A percentile compares a stretch with the other conserved stretches of the same genome.
Evolutionary conservation across 2,329 filamentous ascomycete species (phyloP).

Genomic region (Monosporascus sp.): DNA sequence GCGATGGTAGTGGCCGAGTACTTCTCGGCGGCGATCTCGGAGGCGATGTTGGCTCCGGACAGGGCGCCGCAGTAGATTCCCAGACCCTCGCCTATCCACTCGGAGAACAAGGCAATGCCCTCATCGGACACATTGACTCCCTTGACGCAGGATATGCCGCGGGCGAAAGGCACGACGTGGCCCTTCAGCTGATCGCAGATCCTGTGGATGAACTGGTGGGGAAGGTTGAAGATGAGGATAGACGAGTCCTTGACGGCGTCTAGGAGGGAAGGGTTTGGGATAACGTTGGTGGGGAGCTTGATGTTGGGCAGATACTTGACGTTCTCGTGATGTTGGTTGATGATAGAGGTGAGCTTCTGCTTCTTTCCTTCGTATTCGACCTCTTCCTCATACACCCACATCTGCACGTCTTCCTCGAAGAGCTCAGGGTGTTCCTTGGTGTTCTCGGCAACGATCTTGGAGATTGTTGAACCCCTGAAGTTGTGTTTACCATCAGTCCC

Average conservation of each 20-base stretch:
- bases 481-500: conserved; percentile 10
- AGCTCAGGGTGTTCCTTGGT: conserved; percentile 69
- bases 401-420: conserved; percentile 86
- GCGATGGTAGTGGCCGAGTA: conserved; percentile 97
- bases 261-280: conserved; percentile 75
- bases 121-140: conserved; percentile 88
- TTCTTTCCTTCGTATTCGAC: conserved; percentile 62
- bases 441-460: conserved; percentile 95
- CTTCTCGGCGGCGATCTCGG: conserved; percentile 90
- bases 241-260: conserved; percentile 79
- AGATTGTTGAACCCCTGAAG: conserved; percentile 85
- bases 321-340: conserved; percentile 93
- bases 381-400: conserved; percentile 98
- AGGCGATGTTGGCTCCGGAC: conserved; percentile 93
- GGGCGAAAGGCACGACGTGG: conserved; percentile 84
- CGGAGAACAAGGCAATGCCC: conserved; percentile 84
- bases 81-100: conserved; percentile 85
- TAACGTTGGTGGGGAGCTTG: conserved; percentile 71
- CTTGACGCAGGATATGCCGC: conserved; percentile 97
- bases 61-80: conserved; percentile 96
- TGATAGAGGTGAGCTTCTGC: conserved; percentile 84
- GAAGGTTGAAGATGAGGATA: conserved; percentile 92
- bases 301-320: conserved; percentile 96
- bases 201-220: conserved; percentile 90
- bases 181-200: conserved; percentile 81